These are phyloP conservation scores for Filobasidium uniguttulatum DNA, from an alignment of 1,284 basidiomycete species.

Conservation along the genomic window DNA sequence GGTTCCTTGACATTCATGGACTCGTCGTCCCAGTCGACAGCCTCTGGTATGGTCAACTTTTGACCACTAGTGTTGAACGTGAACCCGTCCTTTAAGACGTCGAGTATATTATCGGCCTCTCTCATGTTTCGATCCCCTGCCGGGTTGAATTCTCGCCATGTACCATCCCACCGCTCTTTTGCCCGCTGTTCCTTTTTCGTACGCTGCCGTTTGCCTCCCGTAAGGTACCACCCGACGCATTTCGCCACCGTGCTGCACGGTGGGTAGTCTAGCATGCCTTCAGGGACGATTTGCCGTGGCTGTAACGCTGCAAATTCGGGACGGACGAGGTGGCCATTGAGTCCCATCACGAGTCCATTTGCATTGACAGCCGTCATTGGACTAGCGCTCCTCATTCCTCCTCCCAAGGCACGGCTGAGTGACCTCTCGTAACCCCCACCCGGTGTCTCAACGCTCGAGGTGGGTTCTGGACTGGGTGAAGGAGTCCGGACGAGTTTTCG, in stretches of 20 bases:
- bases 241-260: slow-evolving; percentile 25
- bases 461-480: slow-evolving; percentile 18
- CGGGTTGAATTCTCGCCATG: slow-evolving; percentile 31
- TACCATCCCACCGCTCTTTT: slow-evolving; percentile 31
- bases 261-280: slow-evolving; percentile 31
- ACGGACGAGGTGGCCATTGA: background rate
- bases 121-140: slow-evolving; percentile 31
- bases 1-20: slow-evolving; percentile 14
- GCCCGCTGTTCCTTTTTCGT: slow-evolving; percentile 29
- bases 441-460: slow-evolving; percentile 1
- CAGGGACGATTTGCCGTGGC: slow-evolving; percentile 25
- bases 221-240: slow-evolving; percentile 33
- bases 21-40: slow-evolving; percentile 28
- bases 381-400: slow-evolving; percentile 7
- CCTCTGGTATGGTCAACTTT: slow-evolving; percentile 6
- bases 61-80: slow-evolving; percentile 1
- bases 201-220: slow-evolving; percentile 28
- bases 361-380: background rate
- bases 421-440: background rate
- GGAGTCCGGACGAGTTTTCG: slow-evolving; percentile 29
- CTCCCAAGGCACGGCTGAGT: background rate
- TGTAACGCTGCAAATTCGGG: slow-evolving; percentile 11
- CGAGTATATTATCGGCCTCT: slow-evolving; percentile 31
- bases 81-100: slow-evolving; percentile 19
- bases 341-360: background rate